phyloP scores from a whole-genome alignment of 495 filamentous ascomycete species.

The Penicillium simplicissimum region DNA sequence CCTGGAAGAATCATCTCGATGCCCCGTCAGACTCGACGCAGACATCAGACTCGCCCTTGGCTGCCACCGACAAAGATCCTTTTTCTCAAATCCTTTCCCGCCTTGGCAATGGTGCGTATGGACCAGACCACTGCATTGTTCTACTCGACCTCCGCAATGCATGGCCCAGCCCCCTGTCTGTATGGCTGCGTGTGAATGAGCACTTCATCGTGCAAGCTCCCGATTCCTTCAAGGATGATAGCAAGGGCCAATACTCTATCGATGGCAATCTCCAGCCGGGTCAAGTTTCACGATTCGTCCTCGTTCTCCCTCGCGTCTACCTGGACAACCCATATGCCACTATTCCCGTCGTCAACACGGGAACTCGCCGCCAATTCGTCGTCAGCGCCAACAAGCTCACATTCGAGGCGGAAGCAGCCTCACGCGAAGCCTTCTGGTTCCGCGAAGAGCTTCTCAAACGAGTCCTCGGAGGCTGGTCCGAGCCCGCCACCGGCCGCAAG shows the following conservation, averaged over 20 bases:
- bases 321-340: conserved; percentile 72
- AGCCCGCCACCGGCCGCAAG: conserved; percentile 54
- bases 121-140: conserved; percentile 73
- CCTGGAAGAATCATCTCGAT: conserved; percentile 48
- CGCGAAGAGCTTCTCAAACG: conserved; percentile 77
- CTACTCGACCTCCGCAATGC: conserved; percentile 84
- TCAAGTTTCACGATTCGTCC: conserved; percentile 71
- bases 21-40: conserved; percentile 13
- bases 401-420: conserved; percentile 74
- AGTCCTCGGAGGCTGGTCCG: conserved; percentile 70
- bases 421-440: conserved; percentile 90
- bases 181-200: conserved; percentile 55
- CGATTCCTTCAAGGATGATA: conserved; percentile 11
- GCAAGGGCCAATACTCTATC: conserved; percentile 44
- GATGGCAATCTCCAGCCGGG: conserved; percentile 71
- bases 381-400: conserved; percentile 77
- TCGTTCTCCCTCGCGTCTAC: conserved; percentile 75
- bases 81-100: conserved; percentile 45
- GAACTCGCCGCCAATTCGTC: conserved; percentile 79
- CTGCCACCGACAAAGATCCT: conserved; percentile 29
- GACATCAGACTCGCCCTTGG: conserved; percentile 16
- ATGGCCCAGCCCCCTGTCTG: conserved; percentile 74
- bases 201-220: conserved; percentile 15
- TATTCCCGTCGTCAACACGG: conserved; percentile 76
- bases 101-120: conserved; percentile 40